phyloP scores from a whole-genome alignment of 441 rosid genomes.

The Adansonia grandidieri region DNA sequence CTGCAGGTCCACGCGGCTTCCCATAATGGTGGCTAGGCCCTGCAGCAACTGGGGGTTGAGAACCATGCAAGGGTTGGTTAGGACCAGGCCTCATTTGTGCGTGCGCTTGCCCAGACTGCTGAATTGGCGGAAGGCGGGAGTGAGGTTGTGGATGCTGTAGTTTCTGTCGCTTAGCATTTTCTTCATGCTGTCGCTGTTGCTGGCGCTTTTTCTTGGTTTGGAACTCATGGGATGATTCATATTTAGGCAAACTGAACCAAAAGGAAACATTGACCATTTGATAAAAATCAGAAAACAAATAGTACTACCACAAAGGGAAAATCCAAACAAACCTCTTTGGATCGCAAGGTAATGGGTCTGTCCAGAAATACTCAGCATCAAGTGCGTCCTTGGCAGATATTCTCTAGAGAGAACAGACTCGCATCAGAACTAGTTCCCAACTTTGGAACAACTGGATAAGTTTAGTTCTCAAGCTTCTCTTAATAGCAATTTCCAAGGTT shows the following conservation, averaged over 20 bases:
- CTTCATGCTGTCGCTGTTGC: slow-evolving; percentile 86
- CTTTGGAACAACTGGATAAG: neutral
- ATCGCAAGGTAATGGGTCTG: slow-evolving; percentile 89
- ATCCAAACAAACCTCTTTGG: slow-evolving; percentile 72
- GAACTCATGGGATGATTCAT: slow-evolving; percentile 95
- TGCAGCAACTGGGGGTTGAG: slow-evolving; percentile 70
- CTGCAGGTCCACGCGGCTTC: slow-evolving; percentile 75
- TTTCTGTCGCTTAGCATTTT: slow-evolving; percentile 88
- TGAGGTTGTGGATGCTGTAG: slow-evolving; percentile 82
- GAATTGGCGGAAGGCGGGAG: slow-evolving; percentile 79
- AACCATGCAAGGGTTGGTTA: slow-evolving; percentile 63
- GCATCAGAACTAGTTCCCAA: neutral
- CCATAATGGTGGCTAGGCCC: slow-evolving; percentile 70
- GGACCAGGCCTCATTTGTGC: slow-evolving; percentile 74
- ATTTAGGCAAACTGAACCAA: slow-evolving; percentile 78
- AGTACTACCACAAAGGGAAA: neutral
- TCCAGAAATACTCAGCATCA: slow-evolving; percentile 98
- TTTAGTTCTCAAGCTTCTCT: neutral
- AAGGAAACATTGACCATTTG: neutral
- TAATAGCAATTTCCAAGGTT: neutral
- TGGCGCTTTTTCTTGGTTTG: slow-evolving; percentile 97
- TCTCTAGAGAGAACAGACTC: slow-evolving; percentile 52
- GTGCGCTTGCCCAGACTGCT: slow-evolving; percentile 80
- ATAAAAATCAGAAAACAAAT: neutral
- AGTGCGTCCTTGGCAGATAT: slow-evolving; percentile 96